Percentiles rank a stretch among this genome's conserved stretches.
phyloP scores from a whole-genome alignment of 139 green algal species.

The Closterium sp. region DNA sequence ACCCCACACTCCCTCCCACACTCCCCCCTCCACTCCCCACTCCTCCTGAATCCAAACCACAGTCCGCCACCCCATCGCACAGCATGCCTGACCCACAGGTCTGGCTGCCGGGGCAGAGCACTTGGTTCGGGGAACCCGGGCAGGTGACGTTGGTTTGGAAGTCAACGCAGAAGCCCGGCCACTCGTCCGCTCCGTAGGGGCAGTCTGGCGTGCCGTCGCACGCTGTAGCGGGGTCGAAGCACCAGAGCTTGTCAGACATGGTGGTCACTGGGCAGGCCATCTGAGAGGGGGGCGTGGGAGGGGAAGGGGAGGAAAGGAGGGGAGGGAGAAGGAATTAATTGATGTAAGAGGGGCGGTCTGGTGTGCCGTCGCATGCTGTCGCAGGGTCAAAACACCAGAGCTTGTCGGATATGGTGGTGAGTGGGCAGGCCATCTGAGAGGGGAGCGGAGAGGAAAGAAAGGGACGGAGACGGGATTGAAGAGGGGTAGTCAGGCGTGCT shows the following conservation, averaged over 20 bases:
- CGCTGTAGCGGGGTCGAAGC: neutral
- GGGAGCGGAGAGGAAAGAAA: too few relatives aligned
- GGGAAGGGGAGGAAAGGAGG: too few relatives aligned
- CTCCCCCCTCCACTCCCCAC: neutral
- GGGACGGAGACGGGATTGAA: too few relatives aligned
- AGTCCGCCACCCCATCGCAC: neutral
- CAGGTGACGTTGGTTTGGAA: neutral
- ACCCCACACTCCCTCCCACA: neutral
- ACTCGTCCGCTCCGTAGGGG: neutral
- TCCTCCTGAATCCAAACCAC: neutral
- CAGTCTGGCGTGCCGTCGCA: neutral
- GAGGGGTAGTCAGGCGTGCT: too few relatives aligned
- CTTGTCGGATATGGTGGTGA: too few relatives aligned
- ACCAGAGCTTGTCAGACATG: neutral
- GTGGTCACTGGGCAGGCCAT: too few relatives aligned
- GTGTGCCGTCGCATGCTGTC: too few relatives aligned
- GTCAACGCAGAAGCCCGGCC: neutral
- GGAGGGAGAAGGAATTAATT: too few relatives aligned
- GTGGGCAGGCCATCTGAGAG: too few relatives aligned
- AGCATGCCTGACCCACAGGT: neutral
- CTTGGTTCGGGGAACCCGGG: neutral
- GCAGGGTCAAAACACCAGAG: too few relatives aligned
- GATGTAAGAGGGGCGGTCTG: too few relatives aligned
- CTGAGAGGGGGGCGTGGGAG: too few relatives aligned
- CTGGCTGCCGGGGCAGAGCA: neutral